Percentiles rank a stretch among this genome's conserved stretches.
phyloP scores from a whole-genome alignment of 1,284 basidiomycete genomes.

The Apiotrichum veenhuisii region DNA sequence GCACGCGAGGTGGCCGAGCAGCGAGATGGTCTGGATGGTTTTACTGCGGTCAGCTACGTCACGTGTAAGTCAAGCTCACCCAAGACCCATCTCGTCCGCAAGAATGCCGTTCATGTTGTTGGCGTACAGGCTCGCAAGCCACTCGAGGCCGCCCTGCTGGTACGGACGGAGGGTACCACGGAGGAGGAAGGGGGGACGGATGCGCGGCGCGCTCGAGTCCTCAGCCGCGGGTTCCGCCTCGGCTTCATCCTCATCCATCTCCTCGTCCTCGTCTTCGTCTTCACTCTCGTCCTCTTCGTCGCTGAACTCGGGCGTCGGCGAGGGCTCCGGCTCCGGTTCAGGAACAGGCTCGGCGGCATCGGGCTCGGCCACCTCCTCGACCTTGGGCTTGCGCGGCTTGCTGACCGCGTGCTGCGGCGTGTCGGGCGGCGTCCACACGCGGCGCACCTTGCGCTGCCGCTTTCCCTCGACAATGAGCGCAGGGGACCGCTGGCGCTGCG shows the following conservation, averaged over 20 bases:
- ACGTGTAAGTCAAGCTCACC: slow-evolving; percentile 56
- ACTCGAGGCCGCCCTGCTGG: slow-evolving; percentile 89
- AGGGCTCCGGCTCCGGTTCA: slow-evolving; percentile 9
- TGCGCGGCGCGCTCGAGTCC: slow-evolving; percentile 58
- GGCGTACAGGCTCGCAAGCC: slow-evolving; percentile 84
- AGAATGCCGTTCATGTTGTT: slow-evolving; percentile 85
- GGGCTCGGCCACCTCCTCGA: slow-evolving; percentile 17
- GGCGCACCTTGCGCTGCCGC: slow-evolving; percentile 32
- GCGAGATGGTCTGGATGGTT: slow-evolving; percentile 92
- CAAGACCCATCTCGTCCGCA: slow-evolving; percentile 81
- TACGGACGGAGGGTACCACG: slow-evolving; percentile 88
- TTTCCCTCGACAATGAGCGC: slow-evolving; percentile 36
- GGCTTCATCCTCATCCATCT: slow-evolving; percentile 17
- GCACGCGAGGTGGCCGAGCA: slow-evolving; percentile 89
- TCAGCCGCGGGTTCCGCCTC: slow-evolving; percentile 50
- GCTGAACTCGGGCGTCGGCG: too few species aligned
- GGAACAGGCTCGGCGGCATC: slow-evolving; percentile 16
- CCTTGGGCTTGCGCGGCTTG: slow-evolving; percentile 25
- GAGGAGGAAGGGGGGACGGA: slow-evolving; percentile 74
- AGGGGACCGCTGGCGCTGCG: slow-evolving; percentile 13
- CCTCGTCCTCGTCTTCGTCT: slow-evolving; percentile 26
- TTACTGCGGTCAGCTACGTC: slow-evolving; percentile 59
- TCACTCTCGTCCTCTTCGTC: slow-evolving; percentile 15
- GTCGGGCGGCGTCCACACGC: slow-evolving; percentile 39
- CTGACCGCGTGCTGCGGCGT: slow-evolving; percentile 23